Evolutionary conservation across 2,329 filamentous ascomycete species (phyloP).

Genomic region (Pseudogymnoascus sp.): DNA sequence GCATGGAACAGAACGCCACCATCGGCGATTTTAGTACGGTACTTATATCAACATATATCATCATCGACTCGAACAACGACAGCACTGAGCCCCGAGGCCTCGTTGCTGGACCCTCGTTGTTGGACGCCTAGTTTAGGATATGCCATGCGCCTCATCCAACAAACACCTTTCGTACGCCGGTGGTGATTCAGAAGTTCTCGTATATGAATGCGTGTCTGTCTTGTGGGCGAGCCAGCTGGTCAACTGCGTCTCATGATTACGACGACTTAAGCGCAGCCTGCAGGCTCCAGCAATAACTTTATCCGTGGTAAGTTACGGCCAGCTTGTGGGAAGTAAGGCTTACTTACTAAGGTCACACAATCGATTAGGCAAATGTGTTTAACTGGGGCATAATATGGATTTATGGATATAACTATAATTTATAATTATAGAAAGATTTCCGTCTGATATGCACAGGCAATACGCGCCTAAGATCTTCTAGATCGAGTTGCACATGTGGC

Average conservation of each 20-base stretch:
- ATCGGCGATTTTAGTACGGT: neutral
- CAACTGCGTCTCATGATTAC: conserved; percentile 7
- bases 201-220: neutral
- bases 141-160: conserved; percentile 3
- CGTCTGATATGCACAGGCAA: neutral
- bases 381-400: neutral
- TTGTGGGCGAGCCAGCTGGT: neutral
- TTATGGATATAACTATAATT: neutral
- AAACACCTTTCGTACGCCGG: neutral
- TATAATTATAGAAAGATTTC: neutral
- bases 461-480: neutral
- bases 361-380: neutral
- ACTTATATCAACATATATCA: too few relatives aligned
- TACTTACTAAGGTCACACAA: neutral
- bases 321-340: neutral
- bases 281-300: neutral
- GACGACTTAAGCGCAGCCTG: conserved; percentile 6
- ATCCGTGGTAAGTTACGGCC: neutral
- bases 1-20: neutral
- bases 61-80: neutral
- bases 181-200: neutral
- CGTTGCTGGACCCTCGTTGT: neutral
- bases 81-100: neutral
- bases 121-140: neutral
- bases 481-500: neutral